These are phyloP conservation scores for Cladophialophora chaetospira DNA, from an alignment of 2,329 filamentous ascomycete genomes.

Conservation along the genomic window DNA sequence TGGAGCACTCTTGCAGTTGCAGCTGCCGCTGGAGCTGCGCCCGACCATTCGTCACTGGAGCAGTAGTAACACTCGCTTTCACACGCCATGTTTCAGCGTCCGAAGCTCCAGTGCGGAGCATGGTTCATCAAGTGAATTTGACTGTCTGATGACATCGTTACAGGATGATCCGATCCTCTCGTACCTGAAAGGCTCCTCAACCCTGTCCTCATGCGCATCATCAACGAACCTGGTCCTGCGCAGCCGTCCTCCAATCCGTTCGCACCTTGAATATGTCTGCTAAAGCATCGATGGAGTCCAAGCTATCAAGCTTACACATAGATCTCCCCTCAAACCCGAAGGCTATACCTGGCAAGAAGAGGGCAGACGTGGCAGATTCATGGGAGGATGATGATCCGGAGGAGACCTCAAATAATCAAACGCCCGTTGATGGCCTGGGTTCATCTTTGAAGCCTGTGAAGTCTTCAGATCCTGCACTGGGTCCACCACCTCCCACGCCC, in stretches of 20 bases:
- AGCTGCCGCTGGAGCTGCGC: constrained; percentile 1
- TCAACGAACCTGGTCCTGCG: neutral
- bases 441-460: constrained; percentile 20
- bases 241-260: neutral
- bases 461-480: constrained; percentile 31
- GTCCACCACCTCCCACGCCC: constrained; percentile 68
- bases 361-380: constrained; percentile 60
- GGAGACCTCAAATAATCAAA: constrained; percentile 34
- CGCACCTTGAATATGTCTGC: neutral
- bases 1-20: neutral
- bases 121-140: constrained; percentile 2
- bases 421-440: constrained; percentile 24
- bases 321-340: constrained; percentile 31
- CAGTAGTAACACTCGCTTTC: neutral
- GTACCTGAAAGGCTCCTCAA: constrained; percentile 6
- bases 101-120: constrained; percentile 13
- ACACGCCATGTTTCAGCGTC: constrained; percentile 9
- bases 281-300: constrained; percentile 27
- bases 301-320: constrained; percentile 26
- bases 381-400: constrained; percentile 59
- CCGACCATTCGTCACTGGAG: constrained; percentile 5
- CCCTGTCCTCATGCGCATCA: neutral
- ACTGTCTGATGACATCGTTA: constrained; percentile 19
- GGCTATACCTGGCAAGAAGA: constrained; percentile 36
- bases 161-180: constrained; percentile 8